A percentile compares a stretch with the other conserved stretches of the same genome.
Conservation (phyloP, 148 eudicot species). For the Beta vulgaris region DNA sequence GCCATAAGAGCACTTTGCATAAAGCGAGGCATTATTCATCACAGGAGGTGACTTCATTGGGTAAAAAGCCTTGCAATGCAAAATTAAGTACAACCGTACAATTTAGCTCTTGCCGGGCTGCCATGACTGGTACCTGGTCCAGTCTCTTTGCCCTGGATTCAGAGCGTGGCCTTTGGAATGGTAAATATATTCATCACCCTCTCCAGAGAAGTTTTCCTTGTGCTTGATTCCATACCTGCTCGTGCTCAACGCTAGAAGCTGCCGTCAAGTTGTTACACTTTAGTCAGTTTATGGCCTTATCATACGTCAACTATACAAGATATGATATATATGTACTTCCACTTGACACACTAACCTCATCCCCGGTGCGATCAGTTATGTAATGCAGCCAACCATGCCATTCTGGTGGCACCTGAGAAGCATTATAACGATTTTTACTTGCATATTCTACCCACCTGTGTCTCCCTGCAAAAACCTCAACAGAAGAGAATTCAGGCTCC, state of each 20-base stretch:
- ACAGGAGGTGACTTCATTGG: conserved; percentile 4
- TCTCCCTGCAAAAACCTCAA: conserved; percentile 53
- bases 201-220: conserved; percentile 89
- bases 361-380: conserved; percentile 92
- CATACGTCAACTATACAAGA: not conserved
- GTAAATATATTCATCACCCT: conserved; percentile 85
- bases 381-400: conserved; percentile 99
- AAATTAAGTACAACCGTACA: not conserved
- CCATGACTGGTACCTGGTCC: conserved; percentile 94
- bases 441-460: conserved; percentile 99
- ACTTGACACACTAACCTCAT: conserved; percentile 52
- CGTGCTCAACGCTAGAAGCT: conserved; percentile 82
- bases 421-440: conserved; percentile 78
- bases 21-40: conserved; percentile 27
- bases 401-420: conserved; percentile 96
- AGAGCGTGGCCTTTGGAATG: conserved; percentile 95
- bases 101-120: conserved; percentile 70
- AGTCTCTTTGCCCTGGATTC: conserved; percentile 90
- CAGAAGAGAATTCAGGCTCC: not conserved
- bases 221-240: conserved; percentile 84
- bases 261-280: conserved; percentile 22
- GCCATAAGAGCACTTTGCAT: not conserved
- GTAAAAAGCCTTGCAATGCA: not conserved
- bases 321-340: not conserved
- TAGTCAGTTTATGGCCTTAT: not conserved